Base-by-base conservation (phyloP, 1,284 basidiomycete species). In the Boletus holoroseus region DNA sequence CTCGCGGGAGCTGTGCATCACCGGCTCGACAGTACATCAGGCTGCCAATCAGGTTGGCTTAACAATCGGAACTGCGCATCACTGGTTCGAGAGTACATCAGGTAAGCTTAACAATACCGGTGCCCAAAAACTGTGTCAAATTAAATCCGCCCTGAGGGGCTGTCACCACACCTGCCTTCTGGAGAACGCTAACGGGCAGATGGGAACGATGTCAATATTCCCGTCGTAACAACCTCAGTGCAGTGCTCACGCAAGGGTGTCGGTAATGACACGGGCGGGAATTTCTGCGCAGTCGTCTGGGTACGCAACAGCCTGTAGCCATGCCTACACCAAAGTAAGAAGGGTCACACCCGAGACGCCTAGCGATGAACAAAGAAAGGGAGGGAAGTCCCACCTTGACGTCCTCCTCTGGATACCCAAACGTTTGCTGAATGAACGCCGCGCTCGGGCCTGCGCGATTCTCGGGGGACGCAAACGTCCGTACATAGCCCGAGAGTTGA, bases 301-400 rank as follows among this genome's bases (percentile, higher is more conserved):
- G 68, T 92, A 94, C 5, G 73, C 75, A 26, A 94, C 91, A 3
- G 84, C 88, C 62, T 78, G 72, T 54, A 94, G 72, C 92, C 92
- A 94, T 37, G 86, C 84, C 77, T 86, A 53, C 31, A 28, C 13
- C 15, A 12, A 32, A 31, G 31, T 36, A 9, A n/a, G 3, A 44
- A 32, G 18, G 8, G 13, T 26, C 37, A 32, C 11, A 7, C 26
- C 11, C 5, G 30, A 13, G n/a, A 12, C 47, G 5, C 5, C 16
- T 4, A 12, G 6, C 28, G 4, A 39, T 11, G 20, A 12, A 28
- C 9, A 15, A 18, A 3, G 9, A 22, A 27, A 9, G 0, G 4
- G 15, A 28, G 51, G 26, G 48, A 37, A 18, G 27, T 34, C 74
- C 61, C 34, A 83, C 83, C 70, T 79, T 73, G 55, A 94, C 81